These are phyloP conservation scores for Spergularia bocconei DNA, from an alignment of 148 eudicot genomes.

Conservation along the genomic window DNA sequence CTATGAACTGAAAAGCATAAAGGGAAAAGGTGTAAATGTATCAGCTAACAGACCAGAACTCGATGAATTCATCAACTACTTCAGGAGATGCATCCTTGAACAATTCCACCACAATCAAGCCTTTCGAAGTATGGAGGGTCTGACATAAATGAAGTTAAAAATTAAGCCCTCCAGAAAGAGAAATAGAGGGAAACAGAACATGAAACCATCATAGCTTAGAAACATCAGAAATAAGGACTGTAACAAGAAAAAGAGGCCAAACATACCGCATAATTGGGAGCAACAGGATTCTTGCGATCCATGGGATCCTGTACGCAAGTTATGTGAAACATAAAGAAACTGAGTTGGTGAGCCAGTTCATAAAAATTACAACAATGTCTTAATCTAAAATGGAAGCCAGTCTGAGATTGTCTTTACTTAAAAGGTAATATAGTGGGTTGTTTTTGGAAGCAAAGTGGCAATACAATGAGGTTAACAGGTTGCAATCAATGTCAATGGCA, in stretches of 20 bases:
- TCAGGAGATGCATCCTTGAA: slow-evolving; percentile 85
- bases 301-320: slow-evolving; percentile 45
- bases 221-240: background rate
- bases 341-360: slow-evolving; percentile 10
- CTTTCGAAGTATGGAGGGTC: slow-evolving; percentile 82
- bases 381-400: slow-evolving; percentile 7
- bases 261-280: slow-evolving; percentile 69
- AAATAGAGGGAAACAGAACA: too few species aligned
- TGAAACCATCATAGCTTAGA: background rate
- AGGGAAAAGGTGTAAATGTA: background rate
- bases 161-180: background rate
- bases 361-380: slow-evolving; percentile 2
- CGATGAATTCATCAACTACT: slow-evolving; percentile 71
- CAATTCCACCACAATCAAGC: slow-evolving; percentile 73
- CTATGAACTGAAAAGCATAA: background rate
- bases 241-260: background rate
- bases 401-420: background rate
- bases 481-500: background rate
- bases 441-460: background rate
- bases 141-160: slow-evolving; percentile 22
- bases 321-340: background rate
- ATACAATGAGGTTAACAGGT: background rate
- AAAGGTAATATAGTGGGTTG: too few species aligned
- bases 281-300: slow-evolving; percentile 50
- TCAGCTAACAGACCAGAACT: slow-evolving; percentile 58